A percentile compares a stretch with the other conserved stretches of the same genome.
Conservation (phyloP, 2,329 filamentous ascomycete genomes). For the Rachicladosporium sp. region DNA sequence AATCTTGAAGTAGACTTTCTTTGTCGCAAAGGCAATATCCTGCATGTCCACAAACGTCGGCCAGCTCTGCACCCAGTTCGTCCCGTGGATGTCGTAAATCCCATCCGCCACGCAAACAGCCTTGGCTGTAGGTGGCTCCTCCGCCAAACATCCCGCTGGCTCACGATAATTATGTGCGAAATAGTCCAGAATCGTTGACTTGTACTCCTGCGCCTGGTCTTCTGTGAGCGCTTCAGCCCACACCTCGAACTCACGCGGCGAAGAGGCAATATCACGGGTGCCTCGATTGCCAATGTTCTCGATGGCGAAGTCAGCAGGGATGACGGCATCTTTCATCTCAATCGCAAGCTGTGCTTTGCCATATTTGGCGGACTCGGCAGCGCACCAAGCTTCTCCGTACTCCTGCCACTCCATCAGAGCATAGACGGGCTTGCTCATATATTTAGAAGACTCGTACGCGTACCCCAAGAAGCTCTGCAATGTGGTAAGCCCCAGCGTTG, state of each 20-base stretch:
- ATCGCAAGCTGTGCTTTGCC: constrained; percentile 55
- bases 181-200: constrained; percentile 9
- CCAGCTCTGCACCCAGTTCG: constrained; percentile 32
- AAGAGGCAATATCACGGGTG: constrained; percentile 27
- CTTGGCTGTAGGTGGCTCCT: constrained; percentile 10
- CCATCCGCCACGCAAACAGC: constrained; percentile 31
- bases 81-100: constrained; percentile 28
- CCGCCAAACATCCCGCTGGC: constrained; percentile 1
- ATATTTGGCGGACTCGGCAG: constrained; percentile 33
- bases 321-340: constrained; percentile 23
- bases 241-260: constrained; percentile 32
- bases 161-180: not conserved
- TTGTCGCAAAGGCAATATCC: constrained; percentile 17
- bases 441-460: constrained; percentile 2
- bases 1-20: constrained; percentile 28
- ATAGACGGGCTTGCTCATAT: constrained; percentile 15
- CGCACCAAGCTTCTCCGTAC: constrained; percentile 81
- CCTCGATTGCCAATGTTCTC: constrained; percentile 33
- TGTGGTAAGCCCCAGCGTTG: constrained; percentile 29
- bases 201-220: constrained; percentile 9
- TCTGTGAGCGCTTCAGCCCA: constrained; percentile 27
- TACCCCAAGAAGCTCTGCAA: constrained; percentile 7
- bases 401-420: constrained; percentile 64
- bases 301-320: constrained; percentile 29
- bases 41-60: constrained; percentile 19